These are phyloP conservation scores for Alternaria ethzedia DNA, from an alignment of 2,329 filamentous ascomycete genomes.

Conservation along the genomic window DNA sequence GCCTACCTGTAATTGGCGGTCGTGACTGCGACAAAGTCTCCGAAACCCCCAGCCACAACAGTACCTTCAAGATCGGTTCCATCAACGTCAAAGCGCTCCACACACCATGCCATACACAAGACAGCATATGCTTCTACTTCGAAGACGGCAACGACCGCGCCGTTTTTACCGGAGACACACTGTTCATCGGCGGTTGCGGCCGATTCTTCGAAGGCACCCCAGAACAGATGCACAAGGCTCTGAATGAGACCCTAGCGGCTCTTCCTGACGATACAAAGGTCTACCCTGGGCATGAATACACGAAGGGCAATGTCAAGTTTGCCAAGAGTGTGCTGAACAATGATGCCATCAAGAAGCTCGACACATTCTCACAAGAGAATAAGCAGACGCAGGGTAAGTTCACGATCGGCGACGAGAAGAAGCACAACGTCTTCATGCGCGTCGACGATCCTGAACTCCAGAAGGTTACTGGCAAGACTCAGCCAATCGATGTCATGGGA, in stretches of 20 bases:
- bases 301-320: constrained; percentile 95
- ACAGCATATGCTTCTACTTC: constrained; percentile 95
- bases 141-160: constrained; percentile 78
- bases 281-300: constrained; percentile 97
- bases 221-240: constrained; percentile 83
- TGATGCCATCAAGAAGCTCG: constrained; percentile 74
- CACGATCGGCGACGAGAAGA: constrained; percentile 96
- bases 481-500: constrained; percentile 83
- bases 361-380: constrained; percentile 78
- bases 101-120: constrained; percentile 97
- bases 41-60: constrained; percentile 74
- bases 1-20: constrained; percentile 83
- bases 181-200: constrained; percentile 95
- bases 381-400: constrained; percentile 92
- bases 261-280: constrained; percentile 91
- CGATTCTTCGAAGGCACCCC: constrained; percentile 94
- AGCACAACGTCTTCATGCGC: constrained; percentile 97
- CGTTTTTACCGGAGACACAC: constrained; percentile 94
- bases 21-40: constrained; percentile 84
- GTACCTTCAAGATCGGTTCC: constrained; percentile 80
- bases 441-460: constrained; percentile 85
- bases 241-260: constrained; percentile 82
- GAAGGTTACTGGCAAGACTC: constrained; percentile 79
- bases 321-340: constrained; percentile 76
- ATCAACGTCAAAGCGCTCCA: constrained; percentile 88